Conservation (phyloP, 257 asterid species). For the Fraxinus quadrangulata region DNA sequence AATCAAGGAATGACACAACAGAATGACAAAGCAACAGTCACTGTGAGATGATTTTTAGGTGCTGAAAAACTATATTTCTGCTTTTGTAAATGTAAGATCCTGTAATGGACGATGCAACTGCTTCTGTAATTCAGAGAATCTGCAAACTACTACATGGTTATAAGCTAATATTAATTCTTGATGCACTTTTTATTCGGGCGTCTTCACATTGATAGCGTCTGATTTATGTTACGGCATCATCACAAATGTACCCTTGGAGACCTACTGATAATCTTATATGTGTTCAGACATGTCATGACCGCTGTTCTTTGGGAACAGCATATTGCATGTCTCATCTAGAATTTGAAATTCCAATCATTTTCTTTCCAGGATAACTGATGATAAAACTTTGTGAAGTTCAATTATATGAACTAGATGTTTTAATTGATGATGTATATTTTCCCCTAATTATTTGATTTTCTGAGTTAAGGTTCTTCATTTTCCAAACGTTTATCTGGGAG, state of each 20-base stretch:
- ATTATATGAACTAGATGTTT: background rate
- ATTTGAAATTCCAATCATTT: background rate
- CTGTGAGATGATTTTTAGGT: background rate
- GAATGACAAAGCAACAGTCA: background rate
- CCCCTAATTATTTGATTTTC: background rate
- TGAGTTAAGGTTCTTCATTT: constrained; percentile 42
- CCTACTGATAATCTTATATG: background rate
- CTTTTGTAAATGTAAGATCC: background rate
- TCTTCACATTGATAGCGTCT: background rate
- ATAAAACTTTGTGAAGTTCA: background rate
- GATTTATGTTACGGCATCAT: background rate
- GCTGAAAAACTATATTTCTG: constrained; percentile 3
- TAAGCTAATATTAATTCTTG: background rate
- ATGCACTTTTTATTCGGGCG: background rate
- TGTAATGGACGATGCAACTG: background rate
- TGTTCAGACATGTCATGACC: background rate
- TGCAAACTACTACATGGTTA: background rate
- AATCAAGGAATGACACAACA: background rate
- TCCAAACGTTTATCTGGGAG: constrained; percentile 27
- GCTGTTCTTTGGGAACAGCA: background rate
- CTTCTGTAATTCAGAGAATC: background rate
- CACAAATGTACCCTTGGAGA: background rate
- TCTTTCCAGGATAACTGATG: background rate
- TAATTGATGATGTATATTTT: background rate
- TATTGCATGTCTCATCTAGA: background rate